Conservation (phyloP, 257 asterid genomes). For the Gardenia jasminoides region DNA sequence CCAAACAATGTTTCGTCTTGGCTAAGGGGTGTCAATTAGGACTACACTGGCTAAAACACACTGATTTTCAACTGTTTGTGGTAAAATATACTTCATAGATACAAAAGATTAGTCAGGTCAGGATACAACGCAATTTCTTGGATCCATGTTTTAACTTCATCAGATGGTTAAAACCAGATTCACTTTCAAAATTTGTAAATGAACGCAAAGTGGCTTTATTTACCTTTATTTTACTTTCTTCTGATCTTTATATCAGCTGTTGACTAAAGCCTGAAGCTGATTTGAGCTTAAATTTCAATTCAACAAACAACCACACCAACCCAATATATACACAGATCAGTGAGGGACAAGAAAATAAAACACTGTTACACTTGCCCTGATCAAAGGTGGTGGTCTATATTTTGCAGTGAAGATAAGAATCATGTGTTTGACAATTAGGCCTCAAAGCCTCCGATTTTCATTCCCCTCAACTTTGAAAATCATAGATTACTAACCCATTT, state of each 20-base stretch:
- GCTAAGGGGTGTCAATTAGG: not conserved
- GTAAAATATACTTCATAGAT: not conserved
- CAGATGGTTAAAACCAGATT: not conserved
- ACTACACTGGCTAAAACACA: not conserved
- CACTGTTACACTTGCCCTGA: too few species aligned
- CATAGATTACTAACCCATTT: too few species aligned
- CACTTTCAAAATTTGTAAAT: not conserved
- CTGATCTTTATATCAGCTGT: not conserved
- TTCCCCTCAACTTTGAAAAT: too few species aligned
- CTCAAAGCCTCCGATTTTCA: too few species aligned
- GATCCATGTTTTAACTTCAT: not conserved
- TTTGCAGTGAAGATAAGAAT: too few species aligned
- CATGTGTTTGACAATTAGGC: too few species aligned
- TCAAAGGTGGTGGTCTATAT: too few species aligned
- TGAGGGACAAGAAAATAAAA: too few species aligned
- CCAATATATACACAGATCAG: too few species aligned
- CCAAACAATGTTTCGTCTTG: not conserved
- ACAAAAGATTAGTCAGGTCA: not conserved
- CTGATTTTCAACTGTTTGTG: not conserved
- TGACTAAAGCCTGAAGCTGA: not conserved
- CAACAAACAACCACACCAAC: too few species aligned
- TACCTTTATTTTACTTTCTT: not conserved
- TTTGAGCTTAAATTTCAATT: not conserved
- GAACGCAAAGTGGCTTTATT: not conserved
- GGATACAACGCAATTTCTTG: not conserved